phyloP scores from a whole-genome alignment of 2,329 filamentous ascomycete genomes.

The Claviceps paspali region DNA sequence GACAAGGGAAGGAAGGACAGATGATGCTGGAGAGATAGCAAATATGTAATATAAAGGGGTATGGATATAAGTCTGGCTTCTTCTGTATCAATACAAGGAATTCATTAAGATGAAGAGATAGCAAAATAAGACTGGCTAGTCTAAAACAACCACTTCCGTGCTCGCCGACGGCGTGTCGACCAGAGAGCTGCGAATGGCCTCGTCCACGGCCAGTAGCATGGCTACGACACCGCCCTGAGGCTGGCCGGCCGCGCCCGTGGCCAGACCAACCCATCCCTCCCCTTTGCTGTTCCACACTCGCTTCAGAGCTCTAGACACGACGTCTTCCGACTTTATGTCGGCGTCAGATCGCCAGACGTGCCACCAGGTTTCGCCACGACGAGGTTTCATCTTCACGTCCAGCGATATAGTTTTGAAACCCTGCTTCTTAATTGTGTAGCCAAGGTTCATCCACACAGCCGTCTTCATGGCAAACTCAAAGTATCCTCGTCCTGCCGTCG shows the following conservation, averaged over 20 bases:
- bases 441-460: conserved; percentile 41
- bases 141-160: conserved; percentile 7
- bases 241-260: conserved; percentile 29
- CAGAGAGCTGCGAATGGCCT: conserved; percentile 23
- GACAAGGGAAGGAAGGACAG: too few species aligned
- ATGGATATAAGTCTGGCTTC: too few species aligned
- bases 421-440: conserved; percentile 28
- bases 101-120: neutral
- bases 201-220: conserved; percentile 32
- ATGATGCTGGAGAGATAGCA: too few species aligned
- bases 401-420: conserved; percentile 27
- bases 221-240: conserved; percentile 26
- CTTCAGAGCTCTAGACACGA: conserved; percentile 25
- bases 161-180: neutral
- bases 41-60: too few species aligned
- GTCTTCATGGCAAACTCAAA: conserved; percentile 37
- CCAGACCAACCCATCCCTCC: conserved; percentile 31
- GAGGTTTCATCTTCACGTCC: conserved; percentile 33
- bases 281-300: conserved; percentile 30
- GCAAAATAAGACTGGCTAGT: conserved; percentile 2
- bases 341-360: conserved; percentile 25
- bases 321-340: conserved; percentile 12
- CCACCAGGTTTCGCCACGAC: conserved; percentile 36
- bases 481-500: conserved; percentile 26
- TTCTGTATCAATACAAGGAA: neutral